Conservation (phyloP, 73 alveolate species). For the Effrenium voratum region DNA sequence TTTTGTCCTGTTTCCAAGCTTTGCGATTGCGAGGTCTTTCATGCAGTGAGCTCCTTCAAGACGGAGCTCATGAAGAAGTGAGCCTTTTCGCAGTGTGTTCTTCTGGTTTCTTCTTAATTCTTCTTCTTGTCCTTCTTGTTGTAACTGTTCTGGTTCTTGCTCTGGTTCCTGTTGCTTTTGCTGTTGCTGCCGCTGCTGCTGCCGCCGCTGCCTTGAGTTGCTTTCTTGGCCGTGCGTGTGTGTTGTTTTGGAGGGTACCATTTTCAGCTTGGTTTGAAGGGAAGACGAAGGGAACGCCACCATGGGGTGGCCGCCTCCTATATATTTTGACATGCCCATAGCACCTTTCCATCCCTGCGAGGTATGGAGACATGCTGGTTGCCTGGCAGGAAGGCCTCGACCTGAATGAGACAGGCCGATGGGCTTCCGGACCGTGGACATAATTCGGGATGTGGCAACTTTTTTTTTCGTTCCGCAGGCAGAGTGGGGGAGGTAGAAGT, state of each 20-base stretch:
- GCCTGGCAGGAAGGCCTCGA: conserved; percentile 80
- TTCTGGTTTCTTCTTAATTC: not conserved
- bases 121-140: not conserved
- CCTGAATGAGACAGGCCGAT: conserved; percentile 67
- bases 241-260: too few species aligned
- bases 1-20: too few species aligned
- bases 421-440: not conserved
- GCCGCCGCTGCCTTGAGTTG: too few species aligned
- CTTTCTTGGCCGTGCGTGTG: too few species aligned
- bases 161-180: too few species aligned
- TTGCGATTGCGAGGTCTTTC: too few species aligned
- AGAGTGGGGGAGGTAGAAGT: conserved; percentile 49
- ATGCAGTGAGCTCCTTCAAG: conserved; percentile 70
- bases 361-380: conserved; percentile 78
- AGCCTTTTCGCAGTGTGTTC: not conserved
- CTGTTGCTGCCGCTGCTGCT: too few species aligned
- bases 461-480: not conserved
- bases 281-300: too few species aligned
- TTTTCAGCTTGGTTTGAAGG: too few species aligned
- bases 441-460: not conserved
- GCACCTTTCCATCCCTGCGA: not conserved
- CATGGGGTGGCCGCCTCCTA: too few species aligned
- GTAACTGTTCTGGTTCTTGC: not conserved
- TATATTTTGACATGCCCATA: too few species aligned
- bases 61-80: conserved; percentile 45